These are phyloP conservation scores for Infundibulicybe gibba DNA, from an alignment of 768 basidiomycete genomes.

Conservation along the genomic window DNA sequence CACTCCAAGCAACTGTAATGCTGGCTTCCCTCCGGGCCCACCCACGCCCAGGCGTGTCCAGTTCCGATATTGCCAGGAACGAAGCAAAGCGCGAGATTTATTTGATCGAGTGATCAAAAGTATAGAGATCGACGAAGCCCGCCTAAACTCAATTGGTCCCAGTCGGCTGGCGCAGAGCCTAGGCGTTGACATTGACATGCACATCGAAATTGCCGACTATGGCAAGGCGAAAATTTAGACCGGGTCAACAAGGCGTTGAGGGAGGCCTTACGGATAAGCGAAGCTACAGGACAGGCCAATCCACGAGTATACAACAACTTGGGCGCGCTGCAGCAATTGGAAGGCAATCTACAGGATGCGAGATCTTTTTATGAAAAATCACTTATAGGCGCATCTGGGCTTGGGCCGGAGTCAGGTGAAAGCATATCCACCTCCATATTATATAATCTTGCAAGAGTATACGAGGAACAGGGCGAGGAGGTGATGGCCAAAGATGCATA, in stretches of 20 bases:
- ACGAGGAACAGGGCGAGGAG: conserved; percentile 79
- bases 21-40: conserved; percentile 86
- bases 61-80: conserved; percentile 73
- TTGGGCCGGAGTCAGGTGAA: conserved; percentile 50
- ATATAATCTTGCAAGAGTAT: conserved; percentile 90
- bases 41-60: conserved; percentile 76
- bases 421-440: conserved; percentile 77
- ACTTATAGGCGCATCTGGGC: conserved; percentile 49
- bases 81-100: conserved; percentile 69
- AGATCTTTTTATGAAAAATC: conserved; percentile 70
- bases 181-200: conserved; percentile 80
- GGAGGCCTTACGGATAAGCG: conserved; percentile 67
- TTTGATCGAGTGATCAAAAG: conserved; percentile 73
- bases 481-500: conserved; percentile 81
- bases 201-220: conserved; percentile 89
- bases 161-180: conserved; percentile 49
- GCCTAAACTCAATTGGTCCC: conserved; percentile 35
- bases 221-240: conserved; percentile 79
- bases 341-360: conserved; percentile 55
- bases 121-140: conserved; percentile 59
- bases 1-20: conserved; percentile 82
- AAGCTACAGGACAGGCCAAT: conserved; percentile 45
- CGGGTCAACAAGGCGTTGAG: conserved; percentile 69
- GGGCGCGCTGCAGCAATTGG: conserved; percentile 70
- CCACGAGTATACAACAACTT: conserved; percentile 80